These are phyloP conservation scores for Waltiozyma sp. DNA, from an alignment of 1,139 yeast genomes.

Conservation along the genomic window DNA sequence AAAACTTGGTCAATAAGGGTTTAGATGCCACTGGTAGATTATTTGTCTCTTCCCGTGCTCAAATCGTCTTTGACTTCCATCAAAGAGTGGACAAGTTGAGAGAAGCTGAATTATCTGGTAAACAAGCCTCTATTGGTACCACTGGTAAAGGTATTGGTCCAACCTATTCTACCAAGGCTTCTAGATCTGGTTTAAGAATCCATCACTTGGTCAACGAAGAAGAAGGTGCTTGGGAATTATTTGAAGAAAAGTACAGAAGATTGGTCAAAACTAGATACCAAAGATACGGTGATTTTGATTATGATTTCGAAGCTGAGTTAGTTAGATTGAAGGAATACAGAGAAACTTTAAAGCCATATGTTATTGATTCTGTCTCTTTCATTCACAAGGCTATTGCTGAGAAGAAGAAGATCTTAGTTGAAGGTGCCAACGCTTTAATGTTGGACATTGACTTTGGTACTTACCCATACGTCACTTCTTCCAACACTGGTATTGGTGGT, in stretches of 20 bases:
- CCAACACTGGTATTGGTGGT: constrained; percentile 95
- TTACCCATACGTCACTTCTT: constrained; percentile 94
- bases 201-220: constrained; percentile 89
- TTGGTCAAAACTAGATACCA: constrained; percentile 69
- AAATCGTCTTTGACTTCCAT: constrained; percentile 93
- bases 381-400: constrained; percentile 73
- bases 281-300: constrained; percentile 90
- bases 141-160: constrained; percentile 99
- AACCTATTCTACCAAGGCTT: constrained; percentile 91
- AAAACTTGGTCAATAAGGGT: constrained; percentile 70
- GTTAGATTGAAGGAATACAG: constrained; percentile 65
- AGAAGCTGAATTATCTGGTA: constrained; percentile 79
- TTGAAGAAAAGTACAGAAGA: constrained; percentile 67
- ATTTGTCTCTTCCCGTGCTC: constrained; percentile 88
- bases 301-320: constrained; percentile 73
- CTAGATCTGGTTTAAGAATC: constrained; percentile 93
- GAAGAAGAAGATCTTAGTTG: constrained; percentile 82
- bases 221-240: constrained; percentile 89
- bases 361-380: constrained; percentile 83
- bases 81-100: constrained; percentile 92
- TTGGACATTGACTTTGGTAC: constrained; percentile 97
- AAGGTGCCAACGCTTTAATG: constrained; percentile 98
- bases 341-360: constrained; percentile 74
- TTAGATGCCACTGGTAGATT: constrained; percentile 70
- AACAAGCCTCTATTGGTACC: constrained; percentile 91